Conservation (phyloP, 306 rosid genomes). For the Vachellia pachyceras region DNA sequence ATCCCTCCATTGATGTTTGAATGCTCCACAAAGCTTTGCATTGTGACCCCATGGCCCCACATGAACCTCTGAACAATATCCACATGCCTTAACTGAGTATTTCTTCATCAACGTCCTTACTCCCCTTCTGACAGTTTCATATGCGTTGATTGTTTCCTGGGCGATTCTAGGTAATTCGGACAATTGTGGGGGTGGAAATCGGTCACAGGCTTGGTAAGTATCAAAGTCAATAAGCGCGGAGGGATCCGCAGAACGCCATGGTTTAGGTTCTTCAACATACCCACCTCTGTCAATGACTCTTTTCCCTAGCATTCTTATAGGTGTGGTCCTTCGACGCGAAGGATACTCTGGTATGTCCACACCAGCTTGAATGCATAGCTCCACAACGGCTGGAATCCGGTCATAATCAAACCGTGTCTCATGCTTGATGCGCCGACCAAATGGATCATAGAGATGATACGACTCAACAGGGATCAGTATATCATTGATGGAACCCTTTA, state of each 20-base stretch:
- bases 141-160: conserved; percentile 75
- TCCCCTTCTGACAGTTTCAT: conserved; percentile 70
- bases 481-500: conserved; percentile 84
- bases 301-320: conserved; percentile 78
- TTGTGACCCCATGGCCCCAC: conserved; percentile 99
- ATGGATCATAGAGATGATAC: conserved; percentile 90
- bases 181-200: conserved; percentile 63
- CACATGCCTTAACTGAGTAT: conserved; percentile 90
- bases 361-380: conserved; percentile 97
- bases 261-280: conserved; percentile 70
- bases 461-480: conserved; percentile 84
- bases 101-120: conserved; percentile 80
- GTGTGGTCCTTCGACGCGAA: conserved; percentile 84
- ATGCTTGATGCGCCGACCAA: conserved; percentile 86
- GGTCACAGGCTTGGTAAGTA: conserved; percentile 66
- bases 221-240: conserved; percentile 68
- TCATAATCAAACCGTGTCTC: conserved; percentile 84
- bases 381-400: conserved; percentile 93
- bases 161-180: conserved; percentile 70
- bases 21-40: conserved; percentile 90
- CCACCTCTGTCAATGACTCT: conserved; percentile 85
- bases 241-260: conserved; percentile 53
- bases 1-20: conserved; percentile 99
- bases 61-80: conserved; percentile 96
- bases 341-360: conserved; percentile 93